phyloP scores from a whole-genome alignment of 1,284 basidiomycete genomes.

The Apiotrichum montevideense region DNA sequence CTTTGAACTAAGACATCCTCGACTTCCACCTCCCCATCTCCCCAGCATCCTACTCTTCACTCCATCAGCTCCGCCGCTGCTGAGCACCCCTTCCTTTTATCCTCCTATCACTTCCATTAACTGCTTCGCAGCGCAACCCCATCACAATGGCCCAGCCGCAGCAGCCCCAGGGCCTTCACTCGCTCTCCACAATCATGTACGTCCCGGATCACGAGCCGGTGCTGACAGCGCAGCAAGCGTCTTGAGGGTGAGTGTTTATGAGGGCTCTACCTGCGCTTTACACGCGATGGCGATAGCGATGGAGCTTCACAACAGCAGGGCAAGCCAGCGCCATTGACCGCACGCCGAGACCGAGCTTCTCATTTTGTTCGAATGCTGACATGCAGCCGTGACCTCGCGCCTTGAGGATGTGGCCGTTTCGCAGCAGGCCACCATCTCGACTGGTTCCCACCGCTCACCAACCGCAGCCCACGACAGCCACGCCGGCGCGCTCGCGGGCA shows the following conservation, averaged over 20 bases:
- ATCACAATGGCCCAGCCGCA: constrained; percentile 18
- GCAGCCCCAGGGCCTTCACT: constrained; percentile 35
- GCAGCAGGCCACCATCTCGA: constrained; percentile 26
- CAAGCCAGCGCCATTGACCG: too few relatives aligned
- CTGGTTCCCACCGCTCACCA: constrained; percentile 25
- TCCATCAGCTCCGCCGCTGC: too few relatives aligned
- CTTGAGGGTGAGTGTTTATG: constrained; percentile 54
- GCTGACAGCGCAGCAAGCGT: constrained; percentile 35
- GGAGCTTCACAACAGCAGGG: too few relatives aligned
- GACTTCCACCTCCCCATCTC: too few relatives aligned
- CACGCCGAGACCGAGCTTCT: too few relatives aligned
- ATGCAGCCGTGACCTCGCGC: constrained; percentile 81
- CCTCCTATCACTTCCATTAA: too few relatives aligned
- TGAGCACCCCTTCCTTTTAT: too few relatives aligned
- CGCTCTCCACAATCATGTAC: constrained; percentile 43
- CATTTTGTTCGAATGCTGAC: background rate
- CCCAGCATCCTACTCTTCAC: too few relatives aligned
- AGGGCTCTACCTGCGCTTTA: background rate
- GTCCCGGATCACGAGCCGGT: constrained; percentile 5
- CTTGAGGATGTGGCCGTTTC: constrained; percentile 80
- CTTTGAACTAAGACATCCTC: too few relatives aligned
- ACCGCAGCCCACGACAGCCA: constrained; percentile 37
- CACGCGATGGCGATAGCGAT: too few relatives aligned
- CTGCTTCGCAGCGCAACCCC: too few relatives aligned
- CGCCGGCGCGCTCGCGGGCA: constrained; percentile 32